A percentile compares a stretch with the other conserved stretches of the same genome.
Evolutionary conservation across 116 monocot genomes (phyloP).

Genomic region (Thalassia testudinum): DNA sequence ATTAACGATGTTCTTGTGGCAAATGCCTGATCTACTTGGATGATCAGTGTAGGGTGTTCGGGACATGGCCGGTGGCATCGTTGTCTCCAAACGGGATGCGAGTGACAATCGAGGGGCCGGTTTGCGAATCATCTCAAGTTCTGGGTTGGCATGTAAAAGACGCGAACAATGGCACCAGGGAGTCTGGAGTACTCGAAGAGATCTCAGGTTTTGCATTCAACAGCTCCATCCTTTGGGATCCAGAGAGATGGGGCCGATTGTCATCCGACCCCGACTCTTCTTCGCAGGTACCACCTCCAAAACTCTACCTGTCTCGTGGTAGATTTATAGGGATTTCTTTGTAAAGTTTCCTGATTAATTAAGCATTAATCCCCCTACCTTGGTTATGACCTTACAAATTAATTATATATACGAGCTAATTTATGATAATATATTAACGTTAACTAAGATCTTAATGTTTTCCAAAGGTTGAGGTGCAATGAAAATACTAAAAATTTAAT

Average conservation of each 20-base stretch:
- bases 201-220: slow-evolving; percentile 80
- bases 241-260: slow-evolving; percentile 75
- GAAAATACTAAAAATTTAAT: no score
- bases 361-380: not conserved
- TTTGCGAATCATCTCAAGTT: slow-evolving; percentile 42
- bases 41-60: slow-evolving; percentile 33
- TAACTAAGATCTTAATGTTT: no score
- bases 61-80: slow-evolving; percentile 67
- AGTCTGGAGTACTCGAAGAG: slow-evolving; percentile 7
- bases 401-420: not conserved
- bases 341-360: no score
- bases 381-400: not conserved
- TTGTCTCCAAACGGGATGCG: slow-evolving; percentile 37
- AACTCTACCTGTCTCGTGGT: not conserved
- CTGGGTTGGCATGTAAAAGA: slow-evolving; percentile 40
- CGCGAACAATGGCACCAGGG: slow-evolving; percentile 3
- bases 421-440: not conserved
- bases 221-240: slow-evolving; percentile 83
- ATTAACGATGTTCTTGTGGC: no score
- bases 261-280: slow-evolving; percentile 44
- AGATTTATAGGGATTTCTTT: not conserved
- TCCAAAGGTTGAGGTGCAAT: no score
- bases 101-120: slow-evolving; percentile 64
- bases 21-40: not conserved
- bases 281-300: slow-evolving; percentile 26